Evolutionary conservation across 1,284 basidiomycete genomes (phyloP), one percentile per base, ranked within the genome.

Genomic region (Termitomyces sp.): DNA sequence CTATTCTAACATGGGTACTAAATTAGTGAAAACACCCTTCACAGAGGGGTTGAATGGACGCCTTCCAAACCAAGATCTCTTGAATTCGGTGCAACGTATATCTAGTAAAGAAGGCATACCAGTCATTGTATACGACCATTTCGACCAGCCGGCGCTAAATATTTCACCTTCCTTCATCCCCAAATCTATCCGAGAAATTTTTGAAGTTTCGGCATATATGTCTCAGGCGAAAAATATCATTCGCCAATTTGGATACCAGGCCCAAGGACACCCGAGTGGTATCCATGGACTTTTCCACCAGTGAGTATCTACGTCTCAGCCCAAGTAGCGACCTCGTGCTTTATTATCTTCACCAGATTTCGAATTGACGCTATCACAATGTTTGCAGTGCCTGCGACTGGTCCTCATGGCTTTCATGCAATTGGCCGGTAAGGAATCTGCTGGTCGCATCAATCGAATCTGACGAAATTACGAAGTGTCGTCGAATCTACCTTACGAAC

Each of bases 351-450:
- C 3, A 17, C n/a, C 39, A 91, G 92, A 67, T 96, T 92, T 70
- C 89, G 94, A 38, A 94, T 99, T 54, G 96, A 99, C 68, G 91
- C 95, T 0, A 80, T 98, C 56, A 97, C 94, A 0, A 65, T 99
- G 19, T 98, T 90, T 67, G 94, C 87, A 4, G 73, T 92, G 5
- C 94, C 95, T 9, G 90, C 94, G 0, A 72, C 77, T 8, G 95
- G 96, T 2, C 97, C 97, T 3, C 94, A 98, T 69, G 97, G 97
- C 0, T 99, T 98, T 70, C 86, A 93, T 73, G 84, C 93, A 1
- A 77, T 99, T 19, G 96, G 96, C 62, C 80, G 84, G 92, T 92
- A 49, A 63, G 79, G 56, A 55, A 12, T 34, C 38, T 39, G 46
- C 42, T 52, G 10, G 28, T 12, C 44, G 50, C n/a, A 24, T 41